phyloP scores from a whole-genome alignment of 2,329 filamentous ascomycete species.

The Talaromyces funiculosus region DNA sequence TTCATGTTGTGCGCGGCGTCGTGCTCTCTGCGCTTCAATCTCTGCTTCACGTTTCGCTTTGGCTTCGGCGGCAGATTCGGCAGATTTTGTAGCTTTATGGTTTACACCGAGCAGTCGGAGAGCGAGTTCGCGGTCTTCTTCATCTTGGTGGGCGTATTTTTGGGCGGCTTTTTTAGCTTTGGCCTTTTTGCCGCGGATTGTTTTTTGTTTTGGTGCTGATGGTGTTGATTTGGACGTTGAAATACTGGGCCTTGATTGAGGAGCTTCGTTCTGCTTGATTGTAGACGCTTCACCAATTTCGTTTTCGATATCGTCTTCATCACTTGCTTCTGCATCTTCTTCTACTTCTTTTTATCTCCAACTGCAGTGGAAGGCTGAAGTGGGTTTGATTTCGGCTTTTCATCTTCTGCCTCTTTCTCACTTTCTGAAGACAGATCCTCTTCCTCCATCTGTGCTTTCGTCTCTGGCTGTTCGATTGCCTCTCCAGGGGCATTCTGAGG shows the following conservation, averaged over 20 bases:
- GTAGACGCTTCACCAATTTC: slow-evolving; percentile 1
- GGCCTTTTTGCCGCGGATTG: slow-evolving; percentile 63
- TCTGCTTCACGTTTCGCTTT: slow-evolving; percentile 68
- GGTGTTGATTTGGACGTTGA: slow-evolving; percentile 4
- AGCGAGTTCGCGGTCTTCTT: slow-evolving; percentile 80
- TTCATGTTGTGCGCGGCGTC: slow-evolving; percentile 73
- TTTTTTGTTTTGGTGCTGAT: slow-evolving; percentile 11
- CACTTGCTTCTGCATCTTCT: slow-evolving; percentile 26
- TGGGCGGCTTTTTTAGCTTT: slow-evolving; percentile 82
- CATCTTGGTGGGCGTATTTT: slow-evolving; percentile 92
- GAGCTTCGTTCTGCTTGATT: background rate
- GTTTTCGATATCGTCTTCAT: background rate
- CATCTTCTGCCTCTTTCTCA: slow-evolving; percentile 11
- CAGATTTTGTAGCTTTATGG: slow-evolving; percentile 56
- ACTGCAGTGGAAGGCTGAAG: slow-evolving; percentile 16
- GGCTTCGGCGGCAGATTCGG: slow-evolving; percentile 50
- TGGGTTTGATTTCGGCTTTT: slow-evolving; percentile 9
- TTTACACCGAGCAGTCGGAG: slow-evolving; percentile 79
- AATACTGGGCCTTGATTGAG: background rate
- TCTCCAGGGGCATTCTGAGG: background rate
- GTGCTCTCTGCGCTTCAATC: slow-evolving; percentile 63
- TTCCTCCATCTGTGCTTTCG: background rate
- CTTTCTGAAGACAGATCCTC: slow-evolving; percentile 6
- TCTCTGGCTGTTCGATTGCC: background rate
- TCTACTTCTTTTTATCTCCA: slow-evolving; percentile 12